Evolutionary conservation across 352 stramenopile genomes (phyloP), one percentile per base, ranked within the genome.

Genomic region (Phytophthora sp.): DNA sequence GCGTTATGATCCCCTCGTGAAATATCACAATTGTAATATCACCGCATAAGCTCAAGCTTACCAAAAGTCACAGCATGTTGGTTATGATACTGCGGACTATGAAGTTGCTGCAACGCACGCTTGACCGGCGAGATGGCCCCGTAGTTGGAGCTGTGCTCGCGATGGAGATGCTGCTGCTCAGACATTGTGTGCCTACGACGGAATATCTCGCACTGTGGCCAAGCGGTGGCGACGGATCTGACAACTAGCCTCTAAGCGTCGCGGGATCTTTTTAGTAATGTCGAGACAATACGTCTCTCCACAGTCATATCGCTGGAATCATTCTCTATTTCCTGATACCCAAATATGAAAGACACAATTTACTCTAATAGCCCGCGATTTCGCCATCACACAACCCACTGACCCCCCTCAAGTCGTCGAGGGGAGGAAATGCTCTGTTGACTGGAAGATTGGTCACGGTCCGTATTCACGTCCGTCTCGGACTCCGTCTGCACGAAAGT

Each of bases 281-380:
- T 36, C 36, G 36, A 45, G 16, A n/a, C 58, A 27, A 59, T 31
- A 27, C 20, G 18, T 45, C 35, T 27, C 30, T 44, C 11, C 46
- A 51, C 23, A 38, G 30, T 29, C 30, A 53, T 11, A 16, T 45
- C n/a, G n/a, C n/a, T n/a, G n/a, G n/a, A n/a, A n/a, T n/a, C n/a
- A n/a, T 44, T 63, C 62, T 75, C 66, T 73, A 69, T 75, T 75
- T 57, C 51, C 52, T 67, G 38, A 44, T 53, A 24, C 46, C 52
- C 36, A 62, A 26, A 66, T 30, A 63, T 65, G 52, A 70, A 65
- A 56, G 20, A 55, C 33, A 46, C 39, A 41, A 49, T 5, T 53
- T 7, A 20, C 27, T 64, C 54, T 63, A 72, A 54, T 38, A 54
- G 18, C n/a, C n/a, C n/a, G n/a, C n/a, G n/a, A 29, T 41, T 54